These are phyloP conservation scores for Microglena sp. DNA, from an alignment of 139 green algal species.

Conservation along the genomic window DNA sequence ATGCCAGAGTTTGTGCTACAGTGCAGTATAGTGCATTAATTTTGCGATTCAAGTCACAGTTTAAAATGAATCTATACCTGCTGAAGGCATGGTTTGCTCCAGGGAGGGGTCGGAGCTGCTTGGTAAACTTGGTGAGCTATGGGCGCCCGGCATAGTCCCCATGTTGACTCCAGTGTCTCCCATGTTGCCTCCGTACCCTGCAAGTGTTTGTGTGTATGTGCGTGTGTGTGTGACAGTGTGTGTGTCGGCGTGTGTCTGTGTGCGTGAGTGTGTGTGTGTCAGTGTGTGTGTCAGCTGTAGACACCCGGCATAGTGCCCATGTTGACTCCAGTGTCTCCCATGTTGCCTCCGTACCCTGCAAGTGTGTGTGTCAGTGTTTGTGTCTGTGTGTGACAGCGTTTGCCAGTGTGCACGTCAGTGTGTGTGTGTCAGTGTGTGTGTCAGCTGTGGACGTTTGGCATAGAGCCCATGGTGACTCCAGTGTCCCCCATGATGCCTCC, in stretches of 20 bases:
- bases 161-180: not conserved
- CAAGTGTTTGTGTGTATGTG: conserved; percentile 1
- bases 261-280: not conserved
- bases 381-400: not conserved
- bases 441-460: too few species aligned
- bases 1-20: too few species aligned
- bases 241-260: not conserved
- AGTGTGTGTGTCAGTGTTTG: not conserved
- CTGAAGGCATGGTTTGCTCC: too few species aligned
- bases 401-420: not conserved
- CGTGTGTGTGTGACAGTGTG: not conserved
- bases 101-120: too few species aligned
- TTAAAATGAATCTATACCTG: too few species aligned
- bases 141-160: not conserved
- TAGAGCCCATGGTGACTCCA: too few species aligned
- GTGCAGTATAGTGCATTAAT: too few species aligned
- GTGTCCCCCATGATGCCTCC: too few species aligned
- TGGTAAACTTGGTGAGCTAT: too few species aligned
- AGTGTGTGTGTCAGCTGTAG: not conserved
- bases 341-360: too few species aligned
- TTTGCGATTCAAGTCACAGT: too few species aligned
- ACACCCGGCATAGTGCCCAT: not conserved
- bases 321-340: not conserved
- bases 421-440: not conserved
- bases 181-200: not conserved